Evolutionary conservation across 768 basidiomycete genomes (phyloP), one percentile per base, ranked within the genome.

Genomic region (Fistulinella prunicolor): DNA sequence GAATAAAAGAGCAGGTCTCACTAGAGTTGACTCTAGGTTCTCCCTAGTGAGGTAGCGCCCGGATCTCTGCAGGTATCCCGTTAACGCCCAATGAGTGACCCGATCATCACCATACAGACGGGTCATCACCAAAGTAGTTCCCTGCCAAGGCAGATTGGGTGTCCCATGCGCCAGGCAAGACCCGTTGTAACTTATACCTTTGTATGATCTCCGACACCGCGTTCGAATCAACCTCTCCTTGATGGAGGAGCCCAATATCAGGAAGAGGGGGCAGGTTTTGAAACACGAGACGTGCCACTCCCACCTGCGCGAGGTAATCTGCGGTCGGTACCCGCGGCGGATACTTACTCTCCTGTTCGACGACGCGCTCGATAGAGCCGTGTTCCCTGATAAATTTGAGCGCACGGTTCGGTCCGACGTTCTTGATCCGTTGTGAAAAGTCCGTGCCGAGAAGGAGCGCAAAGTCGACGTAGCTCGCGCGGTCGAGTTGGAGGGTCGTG

Each of bases 361-460:
- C 65, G 26, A 92, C 72, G 6, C 73, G 68, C 64, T 93, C 90
- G 55, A 95, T 93, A 7, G 78, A 75, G 4, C 82, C 81, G 61
- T 92, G 69, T 54, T 79, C 71, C 42, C 76, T 77, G 42, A 95
- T 89, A 53, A 87, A 80, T 56, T 82, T 83, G 58, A 90, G 80
- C 1, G 91, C 91, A 3, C 82, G 83, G 0, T 70, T 60, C 1
- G 93, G 92, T 1, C 94, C 94, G 1, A 95, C 73, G 50, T 85
- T 83, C 47, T 80, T 86, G 49, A 96, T 88, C 5, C 94, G 82
- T 38, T 85, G 81, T 0, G 89, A 85, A 57, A 95, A 94, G 66
- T 96, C 94, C 2, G 93, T 95, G 10, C 94, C 94, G 9, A 94
- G 77, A 6, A 96, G 75, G 42, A 95, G 79, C 0, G 82, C 83